These are phyloP conservation scores for Physcomitrellopsis africana DNA, from an alignment of 225 moss, liverwort and hornwort genomes.

Conservation along the genomic window DNA sequence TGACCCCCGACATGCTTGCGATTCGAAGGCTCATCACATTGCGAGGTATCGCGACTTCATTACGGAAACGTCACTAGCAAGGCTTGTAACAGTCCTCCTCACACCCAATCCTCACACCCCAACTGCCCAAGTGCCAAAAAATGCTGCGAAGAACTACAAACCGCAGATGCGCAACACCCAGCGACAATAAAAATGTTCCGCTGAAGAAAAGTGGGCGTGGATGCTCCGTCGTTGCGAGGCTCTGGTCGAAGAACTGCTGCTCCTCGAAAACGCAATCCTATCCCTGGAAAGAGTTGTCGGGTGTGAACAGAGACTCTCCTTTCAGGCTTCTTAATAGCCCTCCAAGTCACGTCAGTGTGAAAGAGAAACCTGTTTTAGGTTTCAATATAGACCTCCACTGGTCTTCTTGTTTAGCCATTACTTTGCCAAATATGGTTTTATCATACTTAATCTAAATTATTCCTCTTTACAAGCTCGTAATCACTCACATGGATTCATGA, in stretches of 20 bases:
- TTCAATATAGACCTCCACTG: background rate
- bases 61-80: background rate
- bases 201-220: too few relatives aligned
- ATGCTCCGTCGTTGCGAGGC: background rate
- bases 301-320: too few relatives aligned
- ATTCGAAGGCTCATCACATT: conserved; percentile 19
- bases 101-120: background rate
- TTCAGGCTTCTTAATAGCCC: too few relatives aligned
- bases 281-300: too few relatives aligned
- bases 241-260: background rate
- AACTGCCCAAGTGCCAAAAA: background rate
- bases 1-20: conserved; percentile 34
- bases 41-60: background rate
- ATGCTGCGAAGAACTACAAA: background rate
- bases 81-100: background rate
- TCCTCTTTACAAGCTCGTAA: too few relatives aligned
- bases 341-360: background rate
- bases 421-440: too few relatives aligned
- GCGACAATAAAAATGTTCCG: background rate
- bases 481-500: too few relatives aligned
- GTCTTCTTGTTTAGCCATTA: too few relatives aligned
- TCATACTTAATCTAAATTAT: too few relatives aligned
- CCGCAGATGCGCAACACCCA: background rate
- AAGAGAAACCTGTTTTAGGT: background rate
- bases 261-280: too few relatives aligned